Evolutionary conservation across 345 rosid species (phyloP).

Genomic region (Euphorbia tirucalli): DNA sequence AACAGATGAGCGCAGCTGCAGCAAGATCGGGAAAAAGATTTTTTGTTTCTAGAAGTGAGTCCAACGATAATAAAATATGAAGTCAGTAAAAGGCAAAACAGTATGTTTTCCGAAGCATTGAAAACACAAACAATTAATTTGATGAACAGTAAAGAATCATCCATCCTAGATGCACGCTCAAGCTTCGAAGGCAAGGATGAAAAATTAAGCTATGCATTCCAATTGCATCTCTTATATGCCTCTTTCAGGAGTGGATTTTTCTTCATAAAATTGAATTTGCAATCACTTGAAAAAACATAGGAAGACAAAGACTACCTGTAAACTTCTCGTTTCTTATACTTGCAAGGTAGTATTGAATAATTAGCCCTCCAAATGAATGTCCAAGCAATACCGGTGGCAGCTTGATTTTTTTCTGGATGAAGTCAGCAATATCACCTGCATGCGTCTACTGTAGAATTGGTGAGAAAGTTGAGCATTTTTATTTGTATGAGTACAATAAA

Average conservation of each 20-base stretch:
- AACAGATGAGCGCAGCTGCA: conserved; percentile 73
- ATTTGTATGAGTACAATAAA: not conserved
- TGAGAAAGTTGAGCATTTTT: conserved; percentile 7
- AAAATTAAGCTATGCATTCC: not conserved
- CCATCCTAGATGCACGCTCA: conserved; percentile 1
- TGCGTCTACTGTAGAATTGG: conserved; percentile 71
- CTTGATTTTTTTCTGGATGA: conserved; percentile 51
- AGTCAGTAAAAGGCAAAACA: conserved; percentile 1
- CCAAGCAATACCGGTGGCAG: conserved; percentile 72
- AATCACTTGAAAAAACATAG: not conserved
- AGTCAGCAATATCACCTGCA: conserved; percentile 77
- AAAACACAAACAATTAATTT: not conserved
- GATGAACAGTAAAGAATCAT: not conserved
- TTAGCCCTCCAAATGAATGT: conserved; percentile 90
- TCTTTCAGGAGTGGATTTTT: not conserved
- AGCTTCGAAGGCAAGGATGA: not conserved
- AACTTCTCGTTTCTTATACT: conserved; percentile 34
- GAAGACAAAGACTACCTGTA: conserved; percentile 35
- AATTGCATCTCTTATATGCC: not conserved
- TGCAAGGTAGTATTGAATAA: conserved; percentile 75
- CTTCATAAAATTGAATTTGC: not conserved
- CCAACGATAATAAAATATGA: conserved; percentile 17
- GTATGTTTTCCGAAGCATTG: not conserved
- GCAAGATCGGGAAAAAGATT: conserved; percentile 54
- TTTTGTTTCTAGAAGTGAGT: conserved; percentile 31